Percentiles rank a stretch among this genome's conserved stretches.
phyloP scores from a whole-genome alignment of 2,329 filamentous ascomycete species.

The Colletotrichum sojae region DNA sequence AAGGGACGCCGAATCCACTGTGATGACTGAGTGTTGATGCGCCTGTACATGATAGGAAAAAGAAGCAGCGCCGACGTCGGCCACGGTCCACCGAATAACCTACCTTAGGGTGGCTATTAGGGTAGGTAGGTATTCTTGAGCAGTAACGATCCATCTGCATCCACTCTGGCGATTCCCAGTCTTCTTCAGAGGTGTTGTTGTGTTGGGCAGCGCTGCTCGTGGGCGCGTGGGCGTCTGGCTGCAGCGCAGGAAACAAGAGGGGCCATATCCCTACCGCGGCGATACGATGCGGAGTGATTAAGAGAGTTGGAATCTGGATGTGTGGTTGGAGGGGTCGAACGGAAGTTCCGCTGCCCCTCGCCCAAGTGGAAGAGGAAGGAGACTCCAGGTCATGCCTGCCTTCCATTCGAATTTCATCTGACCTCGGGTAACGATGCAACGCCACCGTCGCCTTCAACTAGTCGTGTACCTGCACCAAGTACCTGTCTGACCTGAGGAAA shows the following conservation, averaged over 20 bases:
- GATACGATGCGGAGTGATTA: slow-evolving; percentile 28
- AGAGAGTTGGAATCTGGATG: not conserved
- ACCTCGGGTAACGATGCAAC: slow-evolving; percentile 30
- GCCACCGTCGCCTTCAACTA: not conserved
- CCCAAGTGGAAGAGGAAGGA: slow-evolving; percentile 15
- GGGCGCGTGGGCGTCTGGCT: not conserved
- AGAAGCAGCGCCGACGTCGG: slow-evolving; percentile 28
- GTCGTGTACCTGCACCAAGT: not conserved
- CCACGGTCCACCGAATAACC: slow-evolving; percentile 36
- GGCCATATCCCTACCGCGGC: not conserved
- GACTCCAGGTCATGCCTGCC: not conserved
- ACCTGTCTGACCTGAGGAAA: too few relatives aligned
- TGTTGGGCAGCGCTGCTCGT: slow-evolving; percentile 1
- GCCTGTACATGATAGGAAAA: not conserved
- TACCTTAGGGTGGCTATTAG: not conserved
- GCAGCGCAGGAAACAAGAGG: not conserved
- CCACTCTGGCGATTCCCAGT: slow-evolving; percentile 8
- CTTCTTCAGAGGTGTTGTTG: not conserved
- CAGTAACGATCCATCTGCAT: not conserved
- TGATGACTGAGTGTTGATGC: slow-evolving; percentile 5
- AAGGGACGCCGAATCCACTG: slow-evolving; percentile 21
- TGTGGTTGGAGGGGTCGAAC: slow-evolving; percentile 36
- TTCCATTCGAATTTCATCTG: slow-evolving; percentile 20
- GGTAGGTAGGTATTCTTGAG: too few relatives aligned
- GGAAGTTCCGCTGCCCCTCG: slow-evolving; percentile 36